phyloP scores from a whole-genome alignment of 1,139 yeast species.

The Kodamaea sp. region DNA sequence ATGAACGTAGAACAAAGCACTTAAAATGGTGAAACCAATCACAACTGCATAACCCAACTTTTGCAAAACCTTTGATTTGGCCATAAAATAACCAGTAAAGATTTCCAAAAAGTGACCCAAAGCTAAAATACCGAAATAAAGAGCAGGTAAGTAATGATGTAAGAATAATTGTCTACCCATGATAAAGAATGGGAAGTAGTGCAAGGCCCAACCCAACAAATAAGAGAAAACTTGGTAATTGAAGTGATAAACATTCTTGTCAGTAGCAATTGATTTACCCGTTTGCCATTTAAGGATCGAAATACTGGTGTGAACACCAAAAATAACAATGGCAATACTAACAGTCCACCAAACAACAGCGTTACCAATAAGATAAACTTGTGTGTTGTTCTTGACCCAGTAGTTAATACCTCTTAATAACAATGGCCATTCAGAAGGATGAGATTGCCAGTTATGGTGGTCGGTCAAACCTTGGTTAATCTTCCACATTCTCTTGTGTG shows the following conservation, averaged over 20 bases:
- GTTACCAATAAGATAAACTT: constrained; percentile 86
- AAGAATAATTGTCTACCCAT: constrained; percentile 94
- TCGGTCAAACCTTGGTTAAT: constrained; percentile 82
- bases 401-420: constrained; percentile 90
- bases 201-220: constrained; percentile 78
- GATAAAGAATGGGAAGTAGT: constrained; percentile 81
- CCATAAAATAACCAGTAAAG: constrained; percentile 45
- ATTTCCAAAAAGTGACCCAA: constrained; percentile 81
- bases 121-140: constrained; percentile 83
- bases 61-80: constrained; percentile 33
- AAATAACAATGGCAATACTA: constrained; percentile 54
- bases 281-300: constrained; percentile 76
- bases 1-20: constrained; percentile 54
- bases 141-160: constrained; percentile 89
- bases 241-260: constrained; percentile 62
- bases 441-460: constrained; percentile 83
- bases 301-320: constrained; percentile 49
- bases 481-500: constrained; percentile 88
- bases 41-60: constrained; percentile 43
- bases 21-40: constrained; percentile 44
- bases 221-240: constrained; percentile 67
- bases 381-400: constrained; percentile 77
- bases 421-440: constrained; percentile 87
- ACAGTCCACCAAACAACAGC: constrained; percentile 88
- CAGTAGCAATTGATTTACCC: constrained; percentile 47